A percentile compares a stretch with the other conserved stretches of the same genome.
phyloP scores from a whole-genome alignment of 768 basidiomycete genomes.

The Mycena vulgaris region DNA sequence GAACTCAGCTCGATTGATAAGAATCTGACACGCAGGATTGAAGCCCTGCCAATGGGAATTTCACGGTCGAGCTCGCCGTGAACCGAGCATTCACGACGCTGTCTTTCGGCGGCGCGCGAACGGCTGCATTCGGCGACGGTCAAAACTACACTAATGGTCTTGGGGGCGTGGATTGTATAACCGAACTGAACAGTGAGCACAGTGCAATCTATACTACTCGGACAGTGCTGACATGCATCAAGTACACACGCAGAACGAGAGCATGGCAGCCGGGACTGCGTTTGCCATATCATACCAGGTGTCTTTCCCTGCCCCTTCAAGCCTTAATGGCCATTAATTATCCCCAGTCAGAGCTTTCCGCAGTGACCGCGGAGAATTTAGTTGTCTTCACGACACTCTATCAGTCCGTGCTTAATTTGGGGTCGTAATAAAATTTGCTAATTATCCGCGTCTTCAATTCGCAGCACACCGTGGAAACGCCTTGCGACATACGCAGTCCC shows the following conservation, averaged over 20 bases:
- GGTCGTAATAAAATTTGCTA: neutral
- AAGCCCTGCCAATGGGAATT: slow-evolving; percentile 58
- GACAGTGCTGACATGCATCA: neutral
- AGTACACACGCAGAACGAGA: slow-evolving; percentile 64
- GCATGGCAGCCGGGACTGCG: slow-evolving; percentile 62
- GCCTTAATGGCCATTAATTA: neutral
- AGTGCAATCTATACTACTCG: neutral
- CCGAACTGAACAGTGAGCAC: slow-evolving; percentile 53
- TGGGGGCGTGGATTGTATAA: slow-evolving; percentile 51
- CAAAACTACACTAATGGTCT: slow-evolving; percentile 50
- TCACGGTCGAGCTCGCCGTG: slow-evolving; percentile 59
- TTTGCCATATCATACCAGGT: slow-evolving; percentile 63
- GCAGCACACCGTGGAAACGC: slow-evolving; percentile 61
- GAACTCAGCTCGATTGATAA: neutral
- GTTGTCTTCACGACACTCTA: slow-evolving; percentile 60
- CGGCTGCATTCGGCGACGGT: slow-evolving; percentile 51
- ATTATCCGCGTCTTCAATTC: neutral
- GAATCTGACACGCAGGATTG: neutral
- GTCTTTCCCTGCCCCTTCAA: neutral
- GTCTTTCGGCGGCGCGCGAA: slow-evolving; percentile 48
- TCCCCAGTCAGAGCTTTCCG: slow-evolving; percentile 52
- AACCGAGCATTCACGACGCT: slow-evolving; percentile 61
- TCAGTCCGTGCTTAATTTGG: slow-evolving; percentile 46
- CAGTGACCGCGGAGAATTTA: slow-evolving; percentile 60
- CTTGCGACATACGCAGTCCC: slow-evolving; percentile 60